These are phyloP conservation scores for Vanrija sp. DNA, from an alignment of 1,284 basidiomycete genomes.

Conservation along the genomic window DNA sequence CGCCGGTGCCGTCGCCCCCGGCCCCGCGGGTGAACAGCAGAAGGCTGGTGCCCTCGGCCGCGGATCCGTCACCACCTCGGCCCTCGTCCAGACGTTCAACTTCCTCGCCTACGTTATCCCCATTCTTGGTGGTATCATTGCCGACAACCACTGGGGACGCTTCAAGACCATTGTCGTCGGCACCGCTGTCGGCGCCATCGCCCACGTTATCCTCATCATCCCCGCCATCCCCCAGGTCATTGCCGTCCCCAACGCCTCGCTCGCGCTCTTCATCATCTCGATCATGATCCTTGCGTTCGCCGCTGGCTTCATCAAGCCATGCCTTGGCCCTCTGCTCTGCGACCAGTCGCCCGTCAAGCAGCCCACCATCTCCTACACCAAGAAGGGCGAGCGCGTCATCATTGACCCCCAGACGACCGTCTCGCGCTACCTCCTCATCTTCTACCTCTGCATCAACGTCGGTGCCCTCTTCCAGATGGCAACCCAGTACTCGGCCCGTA, in stretches of 20 bases:
- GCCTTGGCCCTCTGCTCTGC: conserved; percentile 42
- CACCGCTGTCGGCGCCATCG: conserved; percentile 30
- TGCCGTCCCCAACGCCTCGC: conserved; percentile 18
- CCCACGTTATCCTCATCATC: conserved; percentile 40
- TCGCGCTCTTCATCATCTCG: conserved; percentile 42
- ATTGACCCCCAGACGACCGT: conserved; percentile 44
- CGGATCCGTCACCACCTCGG: conserved; percentile 28
- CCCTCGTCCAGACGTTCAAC: conserved; percentile 28
- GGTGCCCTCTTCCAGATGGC: conserved; percentile 44
- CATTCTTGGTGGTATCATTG: conserved; percentile 55
- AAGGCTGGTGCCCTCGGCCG: conserved; percentile 57
- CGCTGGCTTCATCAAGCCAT: conserved; percentile 47
- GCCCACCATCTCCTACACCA: conserved; percentile 28
- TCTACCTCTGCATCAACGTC: conserved; percentile 44
- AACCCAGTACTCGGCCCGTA: conserved; percentile 40
- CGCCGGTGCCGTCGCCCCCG: conserved; percentile 66
- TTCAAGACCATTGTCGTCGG: conserved; percentile 64
- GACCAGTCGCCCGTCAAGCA: conserved; percentile 45
- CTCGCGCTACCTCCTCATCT: conserved; percentile 37
- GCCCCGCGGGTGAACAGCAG: conserved; percentile 54
- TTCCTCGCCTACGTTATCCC: conserved; percentile 36
- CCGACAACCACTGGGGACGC: conserved; percentile 60
- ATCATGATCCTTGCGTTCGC: conserved; percentile 45
- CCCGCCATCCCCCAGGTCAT: conserved; percentile 44
- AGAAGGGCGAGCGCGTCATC: conserved; percentile 44